Conservation (phyloP, 2,329 filamentous ascomycete genomes). For the Fusarium sp. region DNA sequence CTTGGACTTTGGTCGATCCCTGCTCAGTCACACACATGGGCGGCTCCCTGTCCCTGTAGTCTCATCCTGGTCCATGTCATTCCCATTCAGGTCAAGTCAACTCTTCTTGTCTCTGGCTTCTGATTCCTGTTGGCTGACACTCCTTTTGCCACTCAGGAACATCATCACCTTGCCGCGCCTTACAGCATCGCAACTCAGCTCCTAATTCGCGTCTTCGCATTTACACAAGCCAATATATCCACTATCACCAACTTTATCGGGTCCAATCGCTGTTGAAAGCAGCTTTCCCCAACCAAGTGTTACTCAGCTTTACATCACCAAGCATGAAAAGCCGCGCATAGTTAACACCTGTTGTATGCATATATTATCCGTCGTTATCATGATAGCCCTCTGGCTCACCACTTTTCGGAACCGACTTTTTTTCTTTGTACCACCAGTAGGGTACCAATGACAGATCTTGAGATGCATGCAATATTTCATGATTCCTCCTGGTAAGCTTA, state of each 20-base stretch:
- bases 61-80: constrained; percentile 27
- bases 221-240: constrained; percentile 16
- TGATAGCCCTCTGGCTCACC: constrained; percentile 4
- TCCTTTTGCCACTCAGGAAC: constrained; percentile 40
- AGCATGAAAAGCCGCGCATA: background rate
- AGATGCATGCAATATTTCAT: constrained; percentile 15
- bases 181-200: constrained; percentile 8
- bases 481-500: constrained; percentile 16
- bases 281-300: constrained; percentile 9
- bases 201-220: constrained; percentile 37
- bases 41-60: constrained; percentile 8
- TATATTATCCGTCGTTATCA: constrained; percentile 9
- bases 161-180: constrained; percentile 21
- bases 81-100: constrained; percentile 19
- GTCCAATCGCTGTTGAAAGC: constrained; percentile 31
- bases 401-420: background rate
- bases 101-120: constrained; percentile 12
- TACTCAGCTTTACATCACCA: constrained; percentile 22
- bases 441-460: constrained; percentile 22
- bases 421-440: background rate
- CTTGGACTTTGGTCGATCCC: constrained; percentile 29
- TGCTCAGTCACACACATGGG: constrained; percentile 28
- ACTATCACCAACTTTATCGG: constrained; percentile 24
- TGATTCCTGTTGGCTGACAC: constrained; percentile 21
- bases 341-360: constrained; percentile 10